Percentiles rank a stretch among this genome's conserved stretches.
phyloP scores from a whole-genome alignment of 1,284 basidiomycete species.

The Malassezia restricta region DNA sequence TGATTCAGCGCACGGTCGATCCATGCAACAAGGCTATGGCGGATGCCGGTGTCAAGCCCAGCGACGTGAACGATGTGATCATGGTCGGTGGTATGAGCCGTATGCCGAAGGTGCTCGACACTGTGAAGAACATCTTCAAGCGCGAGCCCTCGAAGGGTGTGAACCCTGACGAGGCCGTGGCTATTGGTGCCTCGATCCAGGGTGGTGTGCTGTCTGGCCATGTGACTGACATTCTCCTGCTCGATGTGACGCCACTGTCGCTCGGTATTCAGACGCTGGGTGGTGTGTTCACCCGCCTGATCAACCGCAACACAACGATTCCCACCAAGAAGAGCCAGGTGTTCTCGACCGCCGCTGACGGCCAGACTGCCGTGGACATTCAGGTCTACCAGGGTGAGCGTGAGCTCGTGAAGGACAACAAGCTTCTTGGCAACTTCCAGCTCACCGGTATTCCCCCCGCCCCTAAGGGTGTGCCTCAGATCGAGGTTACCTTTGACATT shows the following conservation, averaged over 20 bases:
- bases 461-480: constrained; percentile 94
- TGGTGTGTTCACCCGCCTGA: constrained; percentile 79
- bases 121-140: constrained; percentile 82
- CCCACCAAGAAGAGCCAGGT: constrained; percentile 98
- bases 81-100: constrained; percentile 96
- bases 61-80: constrained; percentile 89
- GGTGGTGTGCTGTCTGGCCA: constrained; percentile 91
- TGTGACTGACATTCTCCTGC: constrained; percentile 86
- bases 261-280: constrained; percentile 95
- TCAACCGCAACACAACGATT: constrained; percentile 90
- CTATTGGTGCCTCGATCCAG: constrained; percentile 82
- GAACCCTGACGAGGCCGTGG: constrained; percentile 90
- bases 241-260: constrained; percentile 88
- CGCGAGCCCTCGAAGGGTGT: constrained; percentile 94
- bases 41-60: constrained; percentile 83
- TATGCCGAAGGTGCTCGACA: constrained; percentile 88
- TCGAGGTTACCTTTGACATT: constrained; percentile 97
- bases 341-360: constrained; percentile 79
- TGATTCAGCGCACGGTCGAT: constrained; percentile 82
- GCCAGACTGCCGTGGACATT: constrained; percentile 69
- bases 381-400: constrained; percentile 96
- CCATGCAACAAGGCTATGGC: constrained; percentile 90
- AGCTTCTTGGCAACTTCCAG: constrained; percentile 98
- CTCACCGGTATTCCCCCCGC: constrained; percentile 93
- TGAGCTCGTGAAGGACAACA: constrained; percentile 94